Conservation (phyloP, 805 yeast species). For the Candida peoriensis region DNA sequence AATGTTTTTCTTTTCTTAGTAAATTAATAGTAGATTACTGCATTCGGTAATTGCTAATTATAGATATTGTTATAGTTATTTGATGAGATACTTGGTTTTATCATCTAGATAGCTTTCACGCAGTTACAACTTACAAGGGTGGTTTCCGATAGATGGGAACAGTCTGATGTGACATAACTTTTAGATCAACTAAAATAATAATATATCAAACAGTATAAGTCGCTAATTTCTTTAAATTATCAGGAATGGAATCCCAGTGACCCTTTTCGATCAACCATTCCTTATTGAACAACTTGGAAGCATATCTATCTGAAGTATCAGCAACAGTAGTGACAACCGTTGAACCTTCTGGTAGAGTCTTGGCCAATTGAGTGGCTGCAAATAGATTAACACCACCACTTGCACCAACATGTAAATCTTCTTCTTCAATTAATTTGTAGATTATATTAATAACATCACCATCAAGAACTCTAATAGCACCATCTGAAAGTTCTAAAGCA, state of each 20-base stretch:
- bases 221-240: conserved; percentile 15
- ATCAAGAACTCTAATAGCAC: conserved; percentile 15
- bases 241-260: conserved; percentile 20
- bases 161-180: too few species aligned
- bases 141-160: too few species aligned
- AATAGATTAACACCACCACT: conserved; percentile 20
- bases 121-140: too few species aligned
- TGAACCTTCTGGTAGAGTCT: conserved; percentile 20
- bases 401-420: conserved; percentile 19
- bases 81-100: too few species aligned
- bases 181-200: too few species aligned
- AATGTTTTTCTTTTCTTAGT: too few species aligned
- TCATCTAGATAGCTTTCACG: too few species aligned
- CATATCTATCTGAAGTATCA: conserved; percentile 20
- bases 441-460: conserved; percentile 15
- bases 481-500: conserved; percentile 14
- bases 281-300: conserved; percentile 20
- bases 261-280: conserved; percentile 16
- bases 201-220: too few species aligned
- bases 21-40: too few species aligned
- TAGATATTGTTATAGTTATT: too few species aligned
- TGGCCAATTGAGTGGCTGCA: conserved; percentile 20
- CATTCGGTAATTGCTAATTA: too few species aligned
- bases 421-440: conserved; percentile 13
- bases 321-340: conserved; percentile 23